Evolutionary conservation across 305 asterid species (phyloP).

Genomic region (Plantago coronopus): DNA sequence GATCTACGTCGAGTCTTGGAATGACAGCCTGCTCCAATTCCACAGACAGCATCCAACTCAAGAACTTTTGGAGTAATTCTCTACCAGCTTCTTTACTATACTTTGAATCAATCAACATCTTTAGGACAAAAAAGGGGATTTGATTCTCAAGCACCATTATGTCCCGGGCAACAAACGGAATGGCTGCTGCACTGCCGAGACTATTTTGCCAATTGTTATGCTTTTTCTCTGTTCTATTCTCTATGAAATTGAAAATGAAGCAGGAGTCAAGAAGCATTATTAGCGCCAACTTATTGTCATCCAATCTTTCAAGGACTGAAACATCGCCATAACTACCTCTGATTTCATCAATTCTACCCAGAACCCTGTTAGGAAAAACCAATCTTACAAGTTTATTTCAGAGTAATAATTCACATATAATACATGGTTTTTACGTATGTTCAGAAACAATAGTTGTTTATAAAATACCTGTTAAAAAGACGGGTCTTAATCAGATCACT

Average conservation of each 20-base stretch:
- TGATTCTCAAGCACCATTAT: slow-evolving; percentile 30
- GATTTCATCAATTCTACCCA: slow-evolving; percentile 17
- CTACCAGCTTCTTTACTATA: slow-evolving; percentile 9
- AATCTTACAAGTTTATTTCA: too few species aligned
- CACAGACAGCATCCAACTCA: not conserved
- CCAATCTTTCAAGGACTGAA: slow-evolving; percentile 1
- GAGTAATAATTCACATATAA: too few species aligned
- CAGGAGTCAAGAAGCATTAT: slow-evolving; percentile 37
- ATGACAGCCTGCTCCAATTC: not conserved
- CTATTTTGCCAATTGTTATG: not conserved
- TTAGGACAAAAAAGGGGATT: slow-evolving; percentile 25
- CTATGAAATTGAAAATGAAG: slow-evolving; percentile 19
- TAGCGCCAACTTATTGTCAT: slow-evolving; percentile 16
- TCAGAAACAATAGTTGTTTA: too few species aligned
- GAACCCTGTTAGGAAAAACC: slow-evolving; percentile 1
- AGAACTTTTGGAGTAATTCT: slow-evolving; percentile 17
- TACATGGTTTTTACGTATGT: too few species aligned
- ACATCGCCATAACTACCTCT: slow-evolving; percentile 28
- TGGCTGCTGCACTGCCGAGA: not conserved
- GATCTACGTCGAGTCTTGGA: not conserved
- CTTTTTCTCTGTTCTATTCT: slow-evolving; percentile 2
- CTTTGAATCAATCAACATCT: slow-evolving; percentile 15
- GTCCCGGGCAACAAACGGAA: slow-evolving; percentile 15
- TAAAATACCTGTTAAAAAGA: not conserved
- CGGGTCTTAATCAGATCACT: slow-evolving; percentile 7